A percentile compares a stretch with the other conserved stretches of the same genome.
These are phyloP conservation scores for Rhizophagus sp. DNA, from an alignment of 192 early-diverging fungal species.

Conservation along the genomic window DNA sequence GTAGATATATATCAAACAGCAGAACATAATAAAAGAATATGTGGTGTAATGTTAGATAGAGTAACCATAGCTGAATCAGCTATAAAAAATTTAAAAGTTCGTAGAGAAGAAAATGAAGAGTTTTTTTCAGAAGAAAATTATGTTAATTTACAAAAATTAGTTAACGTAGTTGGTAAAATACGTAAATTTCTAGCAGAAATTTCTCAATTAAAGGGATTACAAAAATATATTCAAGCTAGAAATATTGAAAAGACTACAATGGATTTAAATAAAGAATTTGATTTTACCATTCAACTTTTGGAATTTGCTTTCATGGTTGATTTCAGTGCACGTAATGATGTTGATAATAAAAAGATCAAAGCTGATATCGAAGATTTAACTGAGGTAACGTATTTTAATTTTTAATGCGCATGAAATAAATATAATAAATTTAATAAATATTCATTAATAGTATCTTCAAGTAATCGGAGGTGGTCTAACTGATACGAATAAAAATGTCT, in stretches of 20 bases:
- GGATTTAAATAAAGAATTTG: constrained; percentile 27
- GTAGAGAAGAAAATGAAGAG: background rate
- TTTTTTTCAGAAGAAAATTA: constrained; percentile 19
- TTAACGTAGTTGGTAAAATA: background rate
- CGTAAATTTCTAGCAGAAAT: constrained; percentile 7
- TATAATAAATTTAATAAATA: too few relatives aligned
- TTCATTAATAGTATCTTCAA: too few relatives aligned
- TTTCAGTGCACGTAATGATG: too few relatives aligned
- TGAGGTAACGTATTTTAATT: too few relatives aligned
- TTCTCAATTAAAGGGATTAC: constrained; percentile 4
- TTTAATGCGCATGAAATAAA: too few relatives aligned
- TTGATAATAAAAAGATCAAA: too few relatives aligned
- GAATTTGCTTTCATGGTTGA: background rate
- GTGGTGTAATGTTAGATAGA: constrained; percentile 15
- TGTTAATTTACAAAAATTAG: background rate
- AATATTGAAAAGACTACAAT: constrained; percentile 1
- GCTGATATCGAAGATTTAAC: too few relatives aligned
- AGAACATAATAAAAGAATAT: constrained; percentile 27
- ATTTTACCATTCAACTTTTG: background rate
- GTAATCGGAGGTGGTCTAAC: too few relatives aligned
- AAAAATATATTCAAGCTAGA: constrained; percentile 10
- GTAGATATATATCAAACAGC: constrained; percentile 10
- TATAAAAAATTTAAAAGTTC: background rate
- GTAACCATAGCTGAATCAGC: background rate
- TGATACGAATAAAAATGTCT: too few relatives aligned